phyloP scores from a whole-genome alignment of 2,329 filamentous ascomycete genomes.

The Blastomyces gilchristii region DNA sequence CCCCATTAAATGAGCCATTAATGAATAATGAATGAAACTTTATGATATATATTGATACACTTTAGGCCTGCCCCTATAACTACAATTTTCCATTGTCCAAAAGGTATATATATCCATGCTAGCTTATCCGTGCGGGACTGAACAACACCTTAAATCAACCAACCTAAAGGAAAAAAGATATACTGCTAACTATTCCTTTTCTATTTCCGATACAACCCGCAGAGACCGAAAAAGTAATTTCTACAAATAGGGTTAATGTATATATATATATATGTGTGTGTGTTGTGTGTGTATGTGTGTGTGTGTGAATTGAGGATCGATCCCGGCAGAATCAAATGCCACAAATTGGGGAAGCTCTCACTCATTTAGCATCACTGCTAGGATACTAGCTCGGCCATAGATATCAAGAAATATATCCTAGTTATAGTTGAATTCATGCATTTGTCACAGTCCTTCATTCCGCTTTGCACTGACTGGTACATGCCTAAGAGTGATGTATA shows the following conservation, averaged over 20 bases:
- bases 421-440: not conserved
- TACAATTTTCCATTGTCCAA: not conserved
- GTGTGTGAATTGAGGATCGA: not conserved
- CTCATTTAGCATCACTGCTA: not conserved
- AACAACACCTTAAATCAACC: too few species aligned
- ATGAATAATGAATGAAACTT: not conserved
- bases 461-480: not conserved
- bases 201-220: too few species aligned
- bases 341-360: not conserved
- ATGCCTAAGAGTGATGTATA: not conserved
- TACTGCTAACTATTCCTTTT: too few species aligned
- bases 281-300: not conserved
- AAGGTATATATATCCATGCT: not conserved
- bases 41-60: not conserved
- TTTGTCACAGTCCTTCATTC: not conserved
- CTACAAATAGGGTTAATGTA: not conserved
- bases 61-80: not conserved
- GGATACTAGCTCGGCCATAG: not conserved
- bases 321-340: not conserved
- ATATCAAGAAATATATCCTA: not conserved
- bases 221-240: not conserved
- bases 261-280: not conserved
- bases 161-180: too few species aligned
- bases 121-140: not conserved
- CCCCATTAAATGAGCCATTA: not conserved